Evolutionary conservation across 1,284 basidiomycete species (phyloP), one percentile per base, ranked within the genome.

Genomic region (Xerocomus tenax): DNA sequence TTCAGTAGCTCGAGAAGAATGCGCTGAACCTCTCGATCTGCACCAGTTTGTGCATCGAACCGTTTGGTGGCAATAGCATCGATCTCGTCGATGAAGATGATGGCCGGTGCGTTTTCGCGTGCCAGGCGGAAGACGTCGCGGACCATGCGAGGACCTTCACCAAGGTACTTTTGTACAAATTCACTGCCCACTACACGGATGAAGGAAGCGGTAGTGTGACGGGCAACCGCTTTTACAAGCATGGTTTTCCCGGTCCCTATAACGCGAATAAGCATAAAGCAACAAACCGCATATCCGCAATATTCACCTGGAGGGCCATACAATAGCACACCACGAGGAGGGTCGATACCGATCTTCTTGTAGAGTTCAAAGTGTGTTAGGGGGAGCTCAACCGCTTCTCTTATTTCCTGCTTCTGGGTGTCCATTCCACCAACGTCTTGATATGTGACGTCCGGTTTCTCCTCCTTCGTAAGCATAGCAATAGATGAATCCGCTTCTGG

Each of bases 31-130:
- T 99, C 96, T 59, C 96, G 81, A 72, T 99, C 96, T 12, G 96
- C 96, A 64, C 96, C 96, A 1, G 96, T 98, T 69, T 99, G 96
- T 3, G 96, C 96, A 64, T 98, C 96, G 73, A 99, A 99, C 68
- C 96, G 93, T 71, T 98, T 99, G 35, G 96, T 98, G 4, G 96
- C 96, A 65, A 99, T 98, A 18, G 96, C 96, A 63, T 99, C 96
- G 56, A 99, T 94, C 68, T 99, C 95, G 67, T 98, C 95, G 65
- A 99, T 98, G 72, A 99, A 99, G 70, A 99, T 98, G 68, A 99
- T 99, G 40, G 92, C 85, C 1, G 96, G 96, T 0, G 95, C 81
- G 63, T 99, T 99, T 70, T 99, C 96, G 58, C 96, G 77, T 36
- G 96, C 96, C 43, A 98, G 79, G 52, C 96, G 81, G 78, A 99